These are phyloP conservation scores for Talaromyces sp. DNA, from an alignment of 2,329 filamentous ascomycete species.

Conservation along the genomic window DNA sequence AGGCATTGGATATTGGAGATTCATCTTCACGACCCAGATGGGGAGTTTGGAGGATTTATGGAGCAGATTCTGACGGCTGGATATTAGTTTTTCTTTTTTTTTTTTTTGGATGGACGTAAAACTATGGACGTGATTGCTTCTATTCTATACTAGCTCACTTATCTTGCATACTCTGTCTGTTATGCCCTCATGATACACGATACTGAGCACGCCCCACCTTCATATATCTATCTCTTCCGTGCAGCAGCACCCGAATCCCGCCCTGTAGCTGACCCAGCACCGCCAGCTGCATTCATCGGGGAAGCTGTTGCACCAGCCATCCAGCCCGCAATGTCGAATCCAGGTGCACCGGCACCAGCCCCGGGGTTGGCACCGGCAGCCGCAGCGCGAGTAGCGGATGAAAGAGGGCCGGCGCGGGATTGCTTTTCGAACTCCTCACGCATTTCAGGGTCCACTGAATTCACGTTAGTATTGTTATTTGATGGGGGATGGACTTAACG, in stretches of 20 bases:
- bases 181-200: not conserved
- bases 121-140: not conserved
- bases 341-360: slow-evolving; percentile 46
- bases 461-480: not conserved
- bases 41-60: slow-evolving; percentile 42
- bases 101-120: too few relatives aligned
- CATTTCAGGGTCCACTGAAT: slow-evolving; percentile 90
- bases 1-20: slow-evolving; percentile 53
- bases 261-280: slow-evolving; percentile 24
- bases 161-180: not conserved
- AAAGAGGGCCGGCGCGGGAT: slow-evolving; percentile 70
- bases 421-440: slow-evolving; percentile 88
- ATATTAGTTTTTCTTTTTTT: too few relatives aligned
- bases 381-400: slow-evolving; percentile 55
- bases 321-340: slow-evolving; percentile 64
- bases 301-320: slow-evolving; percentile 55
- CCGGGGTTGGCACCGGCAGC: slow-evolving; percentile 47
- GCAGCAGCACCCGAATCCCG: slow-evolving; percentile 28
- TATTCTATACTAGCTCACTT: not conserved
- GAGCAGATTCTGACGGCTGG: slow-evolving; percentile 34
- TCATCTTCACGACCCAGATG: slow-evolving; percentile 43
- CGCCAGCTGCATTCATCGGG: slow-evolving; percentile 22
- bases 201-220: not conserved
- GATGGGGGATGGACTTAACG: slow-evolving; percentile 36
- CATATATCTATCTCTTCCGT: slow-evolving; percentile 28